Base-by-base conservation (phyloP, 257 asterid species). In the Petunia secreta region DNA sequence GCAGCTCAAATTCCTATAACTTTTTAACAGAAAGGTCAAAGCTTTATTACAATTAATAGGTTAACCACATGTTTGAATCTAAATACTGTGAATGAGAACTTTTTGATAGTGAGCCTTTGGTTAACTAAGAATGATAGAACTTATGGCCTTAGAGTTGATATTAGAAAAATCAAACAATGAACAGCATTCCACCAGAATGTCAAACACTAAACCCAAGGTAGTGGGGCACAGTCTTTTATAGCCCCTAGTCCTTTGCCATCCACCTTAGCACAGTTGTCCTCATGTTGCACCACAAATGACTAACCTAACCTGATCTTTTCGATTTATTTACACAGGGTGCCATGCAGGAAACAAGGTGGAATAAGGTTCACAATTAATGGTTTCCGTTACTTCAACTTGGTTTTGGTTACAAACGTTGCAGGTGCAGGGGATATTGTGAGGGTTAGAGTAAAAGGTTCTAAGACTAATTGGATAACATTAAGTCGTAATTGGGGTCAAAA, bases 401-500 rank as follows among this genome's bases (percentile, higher is more conserved):
- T 94, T 6, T 68, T 94, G 79, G 50, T 94, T 8, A 88, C 92
- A 73, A 94, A 94, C 79, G 98, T 92, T 2, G 98, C 97, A 11
- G 98, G 98, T 46, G 95, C 98, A 57, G 98, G 98, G 52, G 95
- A 94, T 57, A 87, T 94, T 44, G 89, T 86, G 88, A 86, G 82
- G 83, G 94, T 86, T 37, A 77, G 89, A 76, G 80, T 94, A 11
- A 94, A 94, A 41, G 98, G 98, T 16, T 3, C 95, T 3, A 79
- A 81, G 67, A 94, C 91, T 0, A 89, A 87, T 3, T 94, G 98
- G 98, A 87, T 94, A 66, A 71, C 41, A 54, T 77, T 94, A 97
- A 92, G 97, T 81, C 83, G 97, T 0, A 94, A 94, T 86, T 94
- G 98, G 98, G 98, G 98, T 3, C 98, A 94, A 58, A 94, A 94